Conservation (phyloP, 2,329 filamentous ascomycete species). For the Tympanopsis confertula region DNA sequence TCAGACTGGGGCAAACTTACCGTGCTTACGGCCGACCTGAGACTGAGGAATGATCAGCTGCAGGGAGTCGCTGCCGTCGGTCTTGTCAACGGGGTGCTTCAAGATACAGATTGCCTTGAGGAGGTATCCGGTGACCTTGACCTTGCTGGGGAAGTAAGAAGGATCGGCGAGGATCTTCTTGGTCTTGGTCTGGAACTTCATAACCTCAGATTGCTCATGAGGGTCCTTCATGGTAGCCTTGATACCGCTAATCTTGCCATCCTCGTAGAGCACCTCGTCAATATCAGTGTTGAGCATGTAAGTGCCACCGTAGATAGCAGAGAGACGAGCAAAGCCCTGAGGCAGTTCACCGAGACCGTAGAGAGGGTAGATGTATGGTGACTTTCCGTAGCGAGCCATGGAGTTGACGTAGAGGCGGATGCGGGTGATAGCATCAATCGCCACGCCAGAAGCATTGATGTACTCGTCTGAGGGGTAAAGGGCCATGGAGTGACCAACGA, state of each 20-base stretch:
- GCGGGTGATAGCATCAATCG: slow-evolving; percentile 77
- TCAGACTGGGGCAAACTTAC: slow-evolving; percentile 33
- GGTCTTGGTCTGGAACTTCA: slow-evolving; percentile 93
- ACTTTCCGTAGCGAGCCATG: slow-evolving; percentile 94
- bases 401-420: slow-evolving; percentile 96
- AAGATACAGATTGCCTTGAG: slow-evolving; percentile 95
- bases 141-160: slow-evolving; percentile 89
- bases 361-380: slow-evolving; percentile 96
- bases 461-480: slow-evolving; percentile 87
- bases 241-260: slow-evolving; percentile 80
- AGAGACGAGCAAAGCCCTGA: slow-evolving; percentile 92
- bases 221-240: slow-evolving; percentile 91
- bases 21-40: slow-evolving; percentile 92
- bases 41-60: slow-evolving; percentile 97
- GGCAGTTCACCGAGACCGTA: slow-evolving; percentile 96
- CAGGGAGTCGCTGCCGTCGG: slow-evolving; percentile 75
- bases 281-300: slow-evolving; percentile 98
- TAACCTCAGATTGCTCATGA: slow-evolving; percentile 42
- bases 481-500: slow-evolving; percentile 96
- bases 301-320: slow-evolving; percentile 95
- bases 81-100: slow-evolving; percentile 86
- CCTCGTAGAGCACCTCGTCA: slow-evolving; percentile 73
- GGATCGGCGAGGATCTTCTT: slow-evolving; percentile 94
- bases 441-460: slow-evolving; percentile 59
- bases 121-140: slow-evolving; percentile 76